These are phyloP conservation scores for Eucalyptus sideroxylon DNA, from an alignment of 345 rosid species.

Conservation along the genomic window DNA sequence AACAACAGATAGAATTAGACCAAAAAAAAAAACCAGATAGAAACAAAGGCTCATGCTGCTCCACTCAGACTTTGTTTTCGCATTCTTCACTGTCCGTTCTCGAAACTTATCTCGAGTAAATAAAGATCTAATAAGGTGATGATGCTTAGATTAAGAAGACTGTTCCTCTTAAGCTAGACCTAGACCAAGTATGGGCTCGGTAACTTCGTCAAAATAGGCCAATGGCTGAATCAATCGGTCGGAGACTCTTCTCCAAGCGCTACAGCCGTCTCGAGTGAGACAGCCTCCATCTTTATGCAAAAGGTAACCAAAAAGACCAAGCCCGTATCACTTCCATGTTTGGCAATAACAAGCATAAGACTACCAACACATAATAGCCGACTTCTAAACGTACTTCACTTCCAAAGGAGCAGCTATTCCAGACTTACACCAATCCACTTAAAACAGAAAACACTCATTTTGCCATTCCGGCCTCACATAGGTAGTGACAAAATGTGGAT, in stretches of 20 bases:
- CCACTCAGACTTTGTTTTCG: too few species aligned
- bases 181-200: neutral
- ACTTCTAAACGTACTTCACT: slow-evolving; percentile 17
- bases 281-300: neutral
- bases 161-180: neutral
- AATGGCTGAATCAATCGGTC: neutral
- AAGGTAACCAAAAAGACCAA: neutral
- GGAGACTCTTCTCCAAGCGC: neutral
- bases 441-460: neutral
- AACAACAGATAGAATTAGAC: too few species aligned
- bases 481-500: neutral
- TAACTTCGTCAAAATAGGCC: neutral
- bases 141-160: neutral
- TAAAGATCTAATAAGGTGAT: neutral
- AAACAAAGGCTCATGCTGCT: too few species aligned
- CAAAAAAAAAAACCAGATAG: too few species aligned
- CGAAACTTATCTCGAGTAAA: neutral
- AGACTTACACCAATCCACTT: neutral
- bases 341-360: neutral
- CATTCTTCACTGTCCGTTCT: too few species aligned
- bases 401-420: neutral
- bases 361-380: neutral
- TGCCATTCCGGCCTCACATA: neutral
- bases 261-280: neutral
- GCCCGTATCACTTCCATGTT: neutral